Evolutionary conservation across 1,284 basidiomycete species (phyloP).

Genomic region (Lentinula novae-zelandiae): DNA sequence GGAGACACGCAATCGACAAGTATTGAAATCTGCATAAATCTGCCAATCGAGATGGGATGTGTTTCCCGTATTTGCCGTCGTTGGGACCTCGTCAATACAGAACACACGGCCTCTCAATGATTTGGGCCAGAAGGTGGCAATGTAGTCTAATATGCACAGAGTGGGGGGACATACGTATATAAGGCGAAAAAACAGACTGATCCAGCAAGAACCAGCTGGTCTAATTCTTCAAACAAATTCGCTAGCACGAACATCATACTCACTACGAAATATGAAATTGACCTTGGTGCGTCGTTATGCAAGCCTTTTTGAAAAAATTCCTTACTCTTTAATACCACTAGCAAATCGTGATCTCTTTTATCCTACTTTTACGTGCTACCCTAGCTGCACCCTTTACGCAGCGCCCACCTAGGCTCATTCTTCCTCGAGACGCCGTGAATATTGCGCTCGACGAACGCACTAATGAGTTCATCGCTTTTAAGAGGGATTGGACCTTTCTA

Average conservation of each 20-base stretch:
- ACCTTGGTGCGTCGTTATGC: neutral
- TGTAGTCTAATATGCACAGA: neutral
- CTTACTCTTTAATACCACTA: neutral
- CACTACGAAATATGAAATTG: neutral
- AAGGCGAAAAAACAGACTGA: neutral
- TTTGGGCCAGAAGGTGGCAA: neutral
- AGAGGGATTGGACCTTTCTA: slow-evolving; percentile 4
- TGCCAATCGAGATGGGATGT: too few relatives aligned
- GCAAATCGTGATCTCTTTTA: neutral
- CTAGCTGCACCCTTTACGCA: neutral
- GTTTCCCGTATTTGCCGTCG: too few relatives aligned
- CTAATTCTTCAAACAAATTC: neutral
- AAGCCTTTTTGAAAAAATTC: neutral
- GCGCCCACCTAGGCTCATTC: neutral
- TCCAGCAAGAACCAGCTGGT: neutral
- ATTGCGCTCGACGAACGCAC: slow-evolving; percentile 13
- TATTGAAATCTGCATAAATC: too few relatives aligned
- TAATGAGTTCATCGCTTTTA: slow-evolving; percentile 11
- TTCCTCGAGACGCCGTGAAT: slow-evolving; percentile 8
- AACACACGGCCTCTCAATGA: neutral
- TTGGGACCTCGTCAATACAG: neutral
- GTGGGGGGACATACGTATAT: neutral
- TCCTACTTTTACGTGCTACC: neutral
- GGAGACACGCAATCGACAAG: too few relatives aligned
- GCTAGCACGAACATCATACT: neutral